phyloP scores from a whole-genome alignment of 352 stramenopile species.

The Globisporangium ultimum region DNA sequence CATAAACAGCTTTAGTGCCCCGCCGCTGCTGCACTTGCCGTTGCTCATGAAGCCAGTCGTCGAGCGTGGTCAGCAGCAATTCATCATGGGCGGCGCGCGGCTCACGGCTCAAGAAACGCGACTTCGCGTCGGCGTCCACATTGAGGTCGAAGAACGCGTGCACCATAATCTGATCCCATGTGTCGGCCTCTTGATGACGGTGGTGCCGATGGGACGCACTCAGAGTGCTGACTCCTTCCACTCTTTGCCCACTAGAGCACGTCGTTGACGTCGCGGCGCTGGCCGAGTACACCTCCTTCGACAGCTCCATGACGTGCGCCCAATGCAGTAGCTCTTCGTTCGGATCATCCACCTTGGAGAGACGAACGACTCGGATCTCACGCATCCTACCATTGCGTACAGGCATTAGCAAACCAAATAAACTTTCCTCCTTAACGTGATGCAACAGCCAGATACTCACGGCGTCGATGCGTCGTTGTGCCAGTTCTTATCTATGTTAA shows the following conservation, averaged over 20 bases:
- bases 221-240: not conserved
- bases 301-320: conserved; percentile 49
- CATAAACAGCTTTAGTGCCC: not conserved
- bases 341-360: conserved; percentile 46
- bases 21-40: not conserved
- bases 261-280: not conserved
- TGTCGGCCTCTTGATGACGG: not conserved
- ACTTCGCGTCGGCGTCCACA: conserved; percentile 20
- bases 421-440: too few species aligned
- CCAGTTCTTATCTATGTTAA: conserved; percentile 59
- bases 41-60: conserved; percentile 29
- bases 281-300: conserved; percentile 31
- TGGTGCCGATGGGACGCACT: not conserved
- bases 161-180: conserved; percentile 37
- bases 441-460: conserved; percentile 9
- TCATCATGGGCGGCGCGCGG: conserved; percentile 21
- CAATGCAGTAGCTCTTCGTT: conserved; percentile 82
- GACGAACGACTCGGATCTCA: conserved; percentile 56
- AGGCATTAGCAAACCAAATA: not conserved
- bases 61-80: conserved; percentile 33
- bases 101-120: conserved; percentile 22
- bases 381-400: conserved; percentile 19
- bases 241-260: not conserved
- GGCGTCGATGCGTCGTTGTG: conserved; percentile 11
- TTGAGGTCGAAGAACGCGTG: conserved; percentile 45